Evolutionary conservation across 805 yeast genomes (phyloP), one percentile per base, ranked within the genome.

Genomic region (Starmerella khaoyaiensis): DNA sequence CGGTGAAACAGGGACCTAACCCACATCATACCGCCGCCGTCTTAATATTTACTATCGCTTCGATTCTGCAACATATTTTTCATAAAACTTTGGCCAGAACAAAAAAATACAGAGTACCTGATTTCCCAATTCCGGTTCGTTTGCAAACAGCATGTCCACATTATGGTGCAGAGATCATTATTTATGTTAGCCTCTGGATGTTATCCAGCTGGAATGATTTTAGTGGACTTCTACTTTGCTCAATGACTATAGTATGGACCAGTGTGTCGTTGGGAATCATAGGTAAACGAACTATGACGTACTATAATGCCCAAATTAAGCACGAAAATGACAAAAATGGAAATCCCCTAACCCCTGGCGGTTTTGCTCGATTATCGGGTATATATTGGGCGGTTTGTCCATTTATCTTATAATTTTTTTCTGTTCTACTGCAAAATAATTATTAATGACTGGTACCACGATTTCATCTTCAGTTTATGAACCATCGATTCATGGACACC

Each of bases 151-250:
- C 72, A 4, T 71, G 76, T 44, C 77, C 83, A 0, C 84, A 77
- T 53, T 77, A 76, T 46, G 56, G 69, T 6, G 72, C 72, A 46
- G 86, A 77, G 50, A 55, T 73, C 5, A 30, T 61, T 19, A 60
- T 76, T 12, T 77, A 77, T 45, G 21, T 60, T 0, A 42, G 61
- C 0, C 24, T 57, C 1, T 42, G 42, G 16, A 8, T 42, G 5
- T 29, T 52, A 9, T 35, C 48, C n/a, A 23, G 12, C 12, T 11
- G 26, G 11, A 11, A 11, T 23, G 26, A 23, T n/a, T 11, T 11
- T 23, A 11, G 26, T 11, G 26, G 26, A n/a, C n/a, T n/a, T n/a
- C n/a, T n/a, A n/a, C n/a, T n/a, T n/a, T 35, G 44, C 7, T 30
- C 45, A 35, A 33, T 42, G 7, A 42, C 55, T 6, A 28, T 49